Conservation (phyloP, 2,329 filamentous ascomycete genomes). For the Lecanicillium sp. region DNA sequence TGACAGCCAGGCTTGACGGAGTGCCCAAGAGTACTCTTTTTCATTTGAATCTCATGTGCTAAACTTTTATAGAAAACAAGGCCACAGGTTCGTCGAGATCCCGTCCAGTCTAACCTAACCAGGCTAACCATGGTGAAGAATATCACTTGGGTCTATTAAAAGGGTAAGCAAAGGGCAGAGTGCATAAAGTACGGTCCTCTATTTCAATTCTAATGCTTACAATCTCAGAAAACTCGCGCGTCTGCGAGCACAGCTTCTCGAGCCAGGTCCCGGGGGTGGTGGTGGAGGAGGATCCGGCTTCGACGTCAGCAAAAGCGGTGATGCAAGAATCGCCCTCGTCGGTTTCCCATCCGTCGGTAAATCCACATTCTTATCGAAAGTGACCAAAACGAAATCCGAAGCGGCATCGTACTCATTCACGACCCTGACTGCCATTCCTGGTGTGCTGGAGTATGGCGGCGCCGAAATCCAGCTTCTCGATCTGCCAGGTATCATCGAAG, state of each 20-base stretch:
- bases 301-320: slow-evolving; percentile 90
- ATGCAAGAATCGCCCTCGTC: slow-evolving; percentile 92
- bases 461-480: slow-evolving; percentile 98
- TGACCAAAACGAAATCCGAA: slow-evolving; percentile 95
- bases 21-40: too few relatives aligned
- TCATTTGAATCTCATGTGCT: not conserved
- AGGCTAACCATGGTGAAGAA: slow-evolving; percentile 46
- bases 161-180: slow-evolving; percentile 56
- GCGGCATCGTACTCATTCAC: slow-evolving; percentile 97
- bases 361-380: slow-evolving; percentile 97
- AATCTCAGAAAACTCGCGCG: slow-evolving; percentile 79
- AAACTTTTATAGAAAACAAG: slow-evolving; percentile 73
- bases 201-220: slow-evolving; percentile 1
- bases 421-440: slow-evolving; percentile 92
- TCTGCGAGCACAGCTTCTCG: slow-evolving; percentile 85
- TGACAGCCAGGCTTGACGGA: too few relatives aligned
- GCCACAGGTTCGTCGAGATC: slow-evolving; percentile 67
- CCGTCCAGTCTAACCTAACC: not conserved
- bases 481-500: slow-evolving; percentile 96
- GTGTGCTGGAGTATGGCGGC: slow-evolving; percentile 93
- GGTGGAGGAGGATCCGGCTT: slow-evolving; percentile 76
- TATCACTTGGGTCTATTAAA: slow-evolving; percentile 97
- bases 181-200: not conserved
- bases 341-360: slow-evolving; percentile 99
- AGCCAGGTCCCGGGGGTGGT: slow-evolving; percentile 74